Evolutionary conservation across 306 rosid genomes (phyloP), one percentile per base, ranked within the genome.

Genomic region (Cucurbita ficifolia): DNA sequence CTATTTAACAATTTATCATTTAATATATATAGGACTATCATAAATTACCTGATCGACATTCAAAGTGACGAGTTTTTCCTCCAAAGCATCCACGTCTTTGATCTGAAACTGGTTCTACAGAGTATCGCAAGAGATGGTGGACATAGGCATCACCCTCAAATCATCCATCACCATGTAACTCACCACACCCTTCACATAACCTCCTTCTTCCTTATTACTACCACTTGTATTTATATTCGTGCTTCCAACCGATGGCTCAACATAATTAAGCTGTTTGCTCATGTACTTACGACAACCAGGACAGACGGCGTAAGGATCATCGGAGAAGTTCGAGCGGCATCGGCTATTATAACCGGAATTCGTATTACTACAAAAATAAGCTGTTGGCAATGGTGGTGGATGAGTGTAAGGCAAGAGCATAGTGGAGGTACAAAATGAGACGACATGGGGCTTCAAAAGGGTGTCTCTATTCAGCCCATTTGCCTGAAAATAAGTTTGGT

Each of bases 131-230:
- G 83, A 73, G 1, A 70, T 64, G 6, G 79, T 79, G 2, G 85
- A 81, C 82, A 79, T 63, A 0, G 88, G 85, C 21, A 49, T 68
- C 40, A 81, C 83, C 3, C 18, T 80, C 49, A 84, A 53, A 19
- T 83, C 63, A 61, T 83, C 82, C 77, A 52, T 72, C 1, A 83
- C 71, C 82, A 81, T 78, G 39, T 80, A 83, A 1, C 81, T 81
- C 0, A 78, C 84, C 8, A 48, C 8, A 7, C 69, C 84, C 36
- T 52, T 80, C 52, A 83, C 87, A 46, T 46, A 83, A 1, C 14
- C 84, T 79, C 19, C 50, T 51, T 42, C 59, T 48, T 5, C 17
- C n/a, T 11, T 13, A 48, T 12, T 7, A 43, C 9, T 43, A 43
- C 13, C 3, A 45, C 2, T 9, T 7, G 4, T 45, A 10, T 2